Conservation (phyloP, 352 stramenopile genomes). For the Globisporangium cylindrosporum region DNA sequence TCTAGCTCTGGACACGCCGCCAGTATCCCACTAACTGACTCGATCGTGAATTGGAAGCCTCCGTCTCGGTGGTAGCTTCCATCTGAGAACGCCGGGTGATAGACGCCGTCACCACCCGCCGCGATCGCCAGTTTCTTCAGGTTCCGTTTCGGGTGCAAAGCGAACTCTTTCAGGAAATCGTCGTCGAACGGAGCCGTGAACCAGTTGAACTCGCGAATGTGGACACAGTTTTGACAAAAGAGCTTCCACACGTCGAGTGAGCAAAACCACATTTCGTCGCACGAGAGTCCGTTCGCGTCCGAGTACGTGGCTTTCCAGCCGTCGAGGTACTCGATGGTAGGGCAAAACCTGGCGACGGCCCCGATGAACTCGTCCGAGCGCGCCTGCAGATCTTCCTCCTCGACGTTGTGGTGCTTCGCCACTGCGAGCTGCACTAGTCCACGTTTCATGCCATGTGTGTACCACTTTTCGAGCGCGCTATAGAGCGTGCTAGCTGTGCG, state of each 20-base stretch:
- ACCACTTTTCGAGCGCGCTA: slow-evolving; percentile 19
- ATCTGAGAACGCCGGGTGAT: slow-evolving; percentile 5
- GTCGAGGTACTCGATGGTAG: slow-evolving; percentile 23
- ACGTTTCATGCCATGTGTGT: slow-evolving; percentile 1
- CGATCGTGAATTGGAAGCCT: slow-evolving; percentile 5
- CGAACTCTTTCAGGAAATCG: slow-evolving; percentile 7
- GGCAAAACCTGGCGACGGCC: slow-evolving; percentile 18
- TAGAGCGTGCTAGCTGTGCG: slow-evolving; percentile 9
- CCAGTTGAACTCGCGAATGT: slow-evolving; percentile 18
- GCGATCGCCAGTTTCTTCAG: slow-evolving; percentile 14
- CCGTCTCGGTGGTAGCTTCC: neutral
- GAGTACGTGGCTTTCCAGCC: slow-evolving; percentile 22
- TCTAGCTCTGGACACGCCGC: slow-evolving; percentile 15
- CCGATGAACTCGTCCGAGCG: slow-evolving; percentile 18
- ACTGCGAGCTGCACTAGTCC: slow-evolving; percentile 25
- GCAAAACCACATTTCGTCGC: slow-evolving; percentile 23
- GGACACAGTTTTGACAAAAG: slow-evolving; percentile 9
- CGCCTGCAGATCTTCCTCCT: slow-evolving; percentile 1
- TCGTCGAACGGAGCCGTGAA: slow-evolving; percentile 14
- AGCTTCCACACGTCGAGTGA: slow-evolving; percentile 2
- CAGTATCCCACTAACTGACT: slow-evolving; percentile 2
- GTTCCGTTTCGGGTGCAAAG: neutral
- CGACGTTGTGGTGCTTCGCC: slow-evolving; percentile 19
- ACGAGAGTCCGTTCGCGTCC: slow-evolving; percentile 17
- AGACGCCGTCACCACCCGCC: slow-evolving; percentile 9